Evolutionary conservation across 2,329 filamentous ascomycete species (phyloP).

Genomic region (Colletotrichum siamense): DNA sequence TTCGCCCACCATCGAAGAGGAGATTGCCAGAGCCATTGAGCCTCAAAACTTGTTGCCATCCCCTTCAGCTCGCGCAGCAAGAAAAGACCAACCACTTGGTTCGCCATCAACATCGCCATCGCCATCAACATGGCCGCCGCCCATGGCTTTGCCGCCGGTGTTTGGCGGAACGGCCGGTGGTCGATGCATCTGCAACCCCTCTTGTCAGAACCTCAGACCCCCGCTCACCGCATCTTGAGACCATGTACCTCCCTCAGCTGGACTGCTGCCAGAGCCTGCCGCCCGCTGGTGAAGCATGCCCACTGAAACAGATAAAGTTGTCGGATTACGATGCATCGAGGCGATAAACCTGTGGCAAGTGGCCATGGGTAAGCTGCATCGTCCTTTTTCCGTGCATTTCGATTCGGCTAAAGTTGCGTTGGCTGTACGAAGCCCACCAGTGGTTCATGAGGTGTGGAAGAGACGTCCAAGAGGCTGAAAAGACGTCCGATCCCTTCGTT

Average conservation of each 20-base stretch:
- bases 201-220: background rate
- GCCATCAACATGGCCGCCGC: background rate
- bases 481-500: background rate
- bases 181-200: background rate
- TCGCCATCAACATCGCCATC: background rate
- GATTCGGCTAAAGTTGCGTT: background rate
- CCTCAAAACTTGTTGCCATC: background rate
- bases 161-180: background rate
- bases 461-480: constrained; percentile 8
- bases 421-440: background rate
- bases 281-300: background rate
- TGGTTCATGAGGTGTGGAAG: background rate
- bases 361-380: constrained; percentile 6
- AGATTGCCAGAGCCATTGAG: background rate
- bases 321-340: background rate
- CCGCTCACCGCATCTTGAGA: constrained; percentile 9
- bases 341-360: constrained; percentile 6
- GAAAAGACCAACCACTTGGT: background rate
- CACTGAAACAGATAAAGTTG: background rate
- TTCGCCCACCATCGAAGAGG: background rate
- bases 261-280: background rate
- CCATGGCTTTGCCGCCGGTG: background rate
- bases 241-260: background rate
- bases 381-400: background rate
- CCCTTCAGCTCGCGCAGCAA: background rate